phyloP scores from a whole-genome alignment of 306 rosid genomes.

The Argentina anserina region DNA sequence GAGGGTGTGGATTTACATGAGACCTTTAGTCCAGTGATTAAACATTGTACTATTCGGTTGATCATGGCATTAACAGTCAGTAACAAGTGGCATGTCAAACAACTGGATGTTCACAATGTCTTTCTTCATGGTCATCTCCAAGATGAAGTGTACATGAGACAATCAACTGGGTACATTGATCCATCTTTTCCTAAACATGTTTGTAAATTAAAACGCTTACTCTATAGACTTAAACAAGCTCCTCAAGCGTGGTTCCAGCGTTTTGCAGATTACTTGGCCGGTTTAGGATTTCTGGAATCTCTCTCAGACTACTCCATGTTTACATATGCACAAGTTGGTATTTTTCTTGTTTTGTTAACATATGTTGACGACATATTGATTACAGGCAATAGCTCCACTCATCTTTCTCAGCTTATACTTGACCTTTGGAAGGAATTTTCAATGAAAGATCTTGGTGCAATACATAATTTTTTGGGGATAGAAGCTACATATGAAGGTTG shows the following conservation, averaged over 20 bases:
- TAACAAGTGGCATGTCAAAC: too few relatives aligned
- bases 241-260: neutral
- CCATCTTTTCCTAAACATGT: neutral
- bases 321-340: neutral
- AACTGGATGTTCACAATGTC: too few relatives aligned
- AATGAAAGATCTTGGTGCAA: neutral
- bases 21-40: too few relatives aligned
- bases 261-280: neutral
- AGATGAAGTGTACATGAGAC: neutral
- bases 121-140: neutral
- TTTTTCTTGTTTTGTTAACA: neutral
- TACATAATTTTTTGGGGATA: neutral
- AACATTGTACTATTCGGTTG: too few relatives aligned
- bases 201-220: neutral
- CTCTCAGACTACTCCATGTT: neutral
- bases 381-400: neutral
- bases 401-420: neutral
- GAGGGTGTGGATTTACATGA: too few relatives aligned
- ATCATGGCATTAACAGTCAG: too few relatives aligned
- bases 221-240: neutral
- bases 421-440: neutral
- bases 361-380: neutral
- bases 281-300: neutral
- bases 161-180: neutral
- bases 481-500: neutral